Percentiles rank a stretch among this genome's conserved stretches.
Conservation (phyloP, 495 filamentous ascomycete species). For the Penicillium desertorum region DNA sequence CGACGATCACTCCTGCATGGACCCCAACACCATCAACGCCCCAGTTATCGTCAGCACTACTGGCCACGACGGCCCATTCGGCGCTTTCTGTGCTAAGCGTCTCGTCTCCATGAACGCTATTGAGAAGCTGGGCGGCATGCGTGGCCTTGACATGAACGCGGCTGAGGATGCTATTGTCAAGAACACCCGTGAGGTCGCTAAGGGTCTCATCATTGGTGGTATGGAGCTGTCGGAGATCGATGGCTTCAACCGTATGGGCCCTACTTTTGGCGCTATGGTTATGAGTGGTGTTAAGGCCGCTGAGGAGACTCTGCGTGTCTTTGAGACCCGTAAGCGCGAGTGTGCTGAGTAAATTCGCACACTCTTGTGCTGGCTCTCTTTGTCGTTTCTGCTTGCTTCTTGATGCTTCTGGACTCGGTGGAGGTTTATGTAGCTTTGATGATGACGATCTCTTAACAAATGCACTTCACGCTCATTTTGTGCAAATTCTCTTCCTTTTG, state of each 20-base stretch:
- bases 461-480: constrained; percentile 27
- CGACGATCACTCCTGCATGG: constrained; percentile 91
- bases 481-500: constrained; percentile 3
- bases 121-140: constrained; percentile 84
- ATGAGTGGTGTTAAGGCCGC: constrained; percentile 84
- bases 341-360: constrained; percentile 43
- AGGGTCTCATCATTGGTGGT: constrained; percentile 84
- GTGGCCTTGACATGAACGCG: constrained; percentile 83
- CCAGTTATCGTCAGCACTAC: constrained; percentile 83
- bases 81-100: constrained; percentile 83
- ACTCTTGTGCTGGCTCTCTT: background rate
- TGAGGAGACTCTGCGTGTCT: constrained; percentile 75
- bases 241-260: constrained; percentile 82
- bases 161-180: constrained; percentile 92
- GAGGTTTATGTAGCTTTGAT: constrained; percentile 5
- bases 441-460: constrained; percentile 15
- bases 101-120: constrained; percentile 78
- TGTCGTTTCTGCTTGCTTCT: constrained; percentile 7
- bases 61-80: constrained; percentile 87
- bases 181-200: constrained; percentile 79
- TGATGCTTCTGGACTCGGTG: constrained; percentile 7
- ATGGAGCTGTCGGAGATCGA: constrained; percentile 93
- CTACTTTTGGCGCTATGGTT: constrained; percentile 81
- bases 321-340: constrained; percentile 70
- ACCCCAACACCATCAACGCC: constrained; percentile 93